Base-by-base conservation (phyloP, 805 yeast species). In the Candida xiaguanensis region DNA sequence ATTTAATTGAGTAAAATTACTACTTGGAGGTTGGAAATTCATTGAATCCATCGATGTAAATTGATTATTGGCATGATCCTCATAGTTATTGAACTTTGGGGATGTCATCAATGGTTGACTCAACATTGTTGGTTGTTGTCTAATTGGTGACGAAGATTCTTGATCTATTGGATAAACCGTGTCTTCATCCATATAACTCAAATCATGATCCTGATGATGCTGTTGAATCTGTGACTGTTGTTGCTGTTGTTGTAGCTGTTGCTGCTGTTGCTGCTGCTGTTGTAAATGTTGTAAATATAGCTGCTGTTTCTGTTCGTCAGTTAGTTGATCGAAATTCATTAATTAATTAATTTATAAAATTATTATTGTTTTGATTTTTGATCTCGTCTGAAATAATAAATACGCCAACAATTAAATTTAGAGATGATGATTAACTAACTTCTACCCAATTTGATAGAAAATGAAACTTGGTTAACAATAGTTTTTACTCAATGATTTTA, bases 131-230 rank as follows among this genome's bases (percentile, higher is more conserved):
- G 48, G 47, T 33, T 45, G 41, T 23, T 40, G 46, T 30, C 41
- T 37, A 17, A 45, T 27, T 12, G 46, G 48, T 8, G 50, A 46
- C 2, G 30, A 14, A 13, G 23, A 35, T 2, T 38, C 33, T 8
- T 33, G 31, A 17, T 40, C 18, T 9, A 34, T 26, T 5, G 43
- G 44, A 12, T 47, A 42, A 2, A 37, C 49, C 19, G 58, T 51
- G 45, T 65, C 74, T 34, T 66, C 70, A 16, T 67, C 72, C 73
- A 67, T 67, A 44, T 52, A 66, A 44, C 65, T 56, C 39, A 54
- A 65, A 16, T 59, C 52, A 20, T 20, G 30, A 36, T 19, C 14
- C 17, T 39, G 37, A 8, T 15, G 15, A 9, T 25, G 28, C n/a
- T 33, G 38, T 23, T 40, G 43, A 3, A 14, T 13, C 25, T 41